Evolutionary conservation across 257 asterid species (phyloP).

Genomic region (Sherardia arvensis): DNA sequence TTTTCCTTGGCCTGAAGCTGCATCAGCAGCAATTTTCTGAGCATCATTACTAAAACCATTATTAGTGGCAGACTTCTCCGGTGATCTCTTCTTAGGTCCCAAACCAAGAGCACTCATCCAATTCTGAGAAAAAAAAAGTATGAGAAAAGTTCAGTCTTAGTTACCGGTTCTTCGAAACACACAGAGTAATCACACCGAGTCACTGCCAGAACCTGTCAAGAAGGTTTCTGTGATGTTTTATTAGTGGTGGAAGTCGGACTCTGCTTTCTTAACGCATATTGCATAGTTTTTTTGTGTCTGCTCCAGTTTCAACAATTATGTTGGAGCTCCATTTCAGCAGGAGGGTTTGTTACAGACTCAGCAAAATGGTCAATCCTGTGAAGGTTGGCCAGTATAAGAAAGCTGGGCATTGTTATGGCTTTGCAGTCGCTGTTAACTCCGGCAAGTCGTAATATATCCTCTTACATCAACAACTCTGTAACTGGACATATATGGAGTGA

Average conservation of each 20-base stretch:
- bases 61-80: conserved; percentile 26
- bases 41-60: conserved; percentile 50
- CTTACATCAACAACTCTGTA: too few species aligned
- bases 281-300: conserved; percentile 53
- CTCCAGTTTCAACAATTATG: too few species aligned
- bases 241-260: conserved; percentile 23
- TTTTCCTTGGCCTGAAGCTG: conserved; percentile 61
- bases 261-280: conserved; percentile 37
- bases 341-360: too few species aligned
- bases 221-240: conserved; percentile 27
- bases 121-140: conserved; percentile 27
- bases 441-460: too few species aligned
- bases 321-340: too few species aligned
- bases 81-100: conserved; percentile 49
- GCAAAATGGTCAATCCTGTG: too few species aligned
- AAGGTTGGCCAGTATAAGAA: too few species aligned
- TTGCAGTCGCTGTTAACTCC: too few species aligned
- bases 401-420: too few species aligned
- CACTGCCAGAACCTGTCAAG: conserved; percentile 33
- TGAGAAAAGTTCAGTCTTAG: conserved; percentile 5
- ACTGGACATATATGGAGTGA: too few species aligned
- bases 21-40: conserved; percentile 67
- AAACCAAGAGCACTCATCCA: conserved; percentile 75
- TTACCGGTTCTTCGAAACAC: background rate
- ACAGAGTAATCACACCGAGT: too few species aligned